Base-by-base conservation (phyloP, 1,284 basidiomycete genomes). In the Flammula alnicola region DNA sequence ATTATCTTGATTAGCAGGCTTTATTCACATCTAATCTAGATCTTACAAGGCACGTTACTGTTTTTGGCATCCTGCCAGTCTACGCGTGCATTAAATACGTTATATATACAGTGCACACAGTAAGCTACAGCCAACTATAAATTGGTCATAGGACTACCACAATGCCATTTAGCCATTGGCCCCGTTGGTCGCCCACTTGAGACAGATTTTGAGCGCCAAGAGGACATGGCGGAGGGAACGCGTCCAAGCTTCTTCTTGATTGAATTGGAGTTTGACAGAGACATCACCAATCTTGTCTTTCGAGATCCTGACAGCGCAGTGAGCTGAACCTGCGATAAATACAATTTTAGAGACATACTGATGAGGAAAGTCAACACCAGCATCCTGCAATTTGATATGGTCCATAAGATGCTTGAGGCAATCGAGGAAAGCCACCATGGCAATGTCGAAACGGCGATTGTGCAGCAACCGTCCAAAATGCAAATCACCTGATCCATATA, bases 211-310 rank as follows among this genome's bases (percentile, higher is more conserved):
- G 44, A 96, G 75, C 14, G 92, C 93, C 11, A 93, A 80, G 46
- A 98, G 77, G 47, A 98, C 92, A 64, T 97, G 93, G 36, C 93
- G 81, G 57, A 98, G 75, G 3, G 95, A 95, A 52, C 93, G 83
- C 10, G 96, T 98, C 96, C 96, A 99, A 1, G 86, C 81, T 64
- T 98, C 96, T 65, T 98, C 96, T 67, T 94, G 89, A 55, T 89
- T 93, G 69, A 95, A 95, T 63, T 95, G 93, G 8, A 97, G 76
- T 66, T 95, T 93, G 56, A 99, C 93, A 1, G 93, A 95, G 16
- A 93, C 88, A 52, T 95, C 95, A 4, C 95, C 95, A 51, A 99
- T 99, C 71, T 90, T 93, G 70, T 99, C 97, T 71, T 92, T 97
- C 43, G 81, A 77, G 52, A 99, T 90, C 61, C 94, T 97, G 63